These are phyloP conservation scores for Staphylotrichum tortipilum DNA, from an alignment of 495 filamentous ascomycete species.

Conservation along the genomic window DNA sequence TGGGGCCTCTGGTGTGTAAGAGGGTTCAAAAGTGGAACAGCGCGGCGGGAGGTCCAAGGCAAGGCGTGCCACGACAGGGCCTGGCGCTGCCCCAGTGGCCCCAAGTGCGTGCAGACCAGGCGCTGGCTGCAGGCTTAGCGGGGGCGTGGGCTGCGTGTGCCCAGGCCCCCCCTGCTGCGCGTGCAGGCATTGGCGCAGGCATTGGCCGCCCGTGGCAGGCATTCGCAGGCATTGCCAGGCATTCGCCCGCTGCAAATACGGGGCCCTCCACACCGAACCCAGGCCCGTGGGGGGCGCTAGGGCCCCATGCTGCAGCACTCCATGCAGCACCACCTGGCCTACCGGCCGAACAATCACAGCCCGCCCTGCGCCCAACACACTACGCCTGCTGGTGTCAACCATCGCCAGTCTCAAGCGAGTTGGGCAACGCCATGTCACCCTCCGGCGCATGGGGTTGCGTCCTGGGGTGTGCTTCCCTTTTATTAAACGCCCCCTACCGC, in stretches of 20 bases:
- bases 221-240: background rate
- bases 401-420: background rate
- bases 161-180: too few species aligned
- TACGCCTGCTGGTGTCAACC: background rate
- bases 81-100: slow-evolving; percentile 11
- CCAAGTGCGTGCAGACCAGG: slow-evolving; percentile 4
- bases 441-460: slow-evolving; percentile 6
- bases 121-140: too few species aligned
- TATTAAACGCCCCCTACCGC: background rate
- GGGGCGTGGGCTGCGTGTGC: too few species aligned
- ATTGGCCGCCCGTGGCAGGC: too few species aligned
- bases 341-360: slow-evolving; percentile 10
- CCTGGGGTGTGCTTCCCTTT: slow-evolving; percentile 11
- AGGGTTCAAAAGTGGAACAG: slow-evolving; percentile 13
- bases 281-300: slow-evolving; percentile 5
- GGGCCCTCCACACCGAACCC: slow-evolving; percentile 2
- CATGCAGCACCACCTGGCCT: slow-evolving; percentile 6
- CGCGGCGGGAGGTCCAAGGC: background rate
- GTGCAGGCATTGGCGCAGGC: too few species aligned
- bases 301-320: slow-evolving; percentile 3
- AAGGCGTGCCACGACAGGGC: slow-evolving; percentile 11
- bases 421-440: slow-evolving; percentile 15
- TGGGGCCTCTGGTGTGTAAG: background rate
- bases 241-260: too few species aligned
- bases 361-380: background rate